Evolutionary conservation across 176 grass and related monocot species (phyloP), one percentile per base, ranked within the genome.

Genomic region (Metroxylon sagu): DNA sequence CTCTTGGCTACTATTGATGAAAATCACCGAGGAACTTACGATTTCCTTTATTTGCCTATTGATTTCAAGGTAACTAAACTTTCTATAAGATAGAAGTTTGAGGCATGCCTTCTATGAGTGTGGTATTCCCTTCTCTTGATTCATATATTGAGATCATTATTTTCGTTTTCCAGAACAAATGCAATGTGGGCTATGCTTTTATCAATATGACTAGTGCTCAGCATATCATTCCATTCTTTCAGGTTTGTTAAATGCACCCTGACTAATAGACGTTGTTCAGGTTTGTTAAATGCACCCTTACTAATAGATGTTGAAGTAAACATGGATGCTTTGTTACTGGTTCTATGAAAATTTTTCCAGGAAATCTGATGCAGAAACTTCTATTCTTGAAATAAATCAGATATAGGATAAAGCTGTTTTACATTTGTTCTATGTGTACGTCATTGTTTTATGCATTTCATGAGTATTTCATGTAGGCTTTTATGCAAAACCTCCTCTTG

Each of bases 101-200:
- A 3, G 77, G 19, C n/a, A n/a, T 16, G 18, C 6, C 27, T 51
- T 35, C 25, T 14, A 15, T 63, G 30, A 53, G 19, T 23, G 21
- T 23, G 49, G 14, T 29, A 16, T 1, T 5, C 19, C 4, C 25
- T 25, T 23, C 1, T 6, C 26, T 53, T 30, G 4, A 4, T 54
- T 29, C 1, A 16, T 66, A 7, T 4, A 14, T 54, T 26, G 28
- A 54, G 29, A 12, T 54, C 21, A 23, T 1, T 23, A 23, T 26
- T 18, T 3, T 30, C 43, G 23, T 57, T 64, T 78, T 72, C 60
- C 90, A 95, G 90, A 95, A 89, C 60, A 95, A 95, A 75, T 95
- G 90, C 58, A 95, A 95, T 56, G 90, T 95, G 18, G 90, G 90
- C 19, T 95, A 95, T 39, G 90, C 90, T 58, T 95, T 95, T 74